Evolutionary conservation across 2,329 filamentous ascomycete genomes (phyloP).

Genomic region (Chaetomium sp.): DNA sequence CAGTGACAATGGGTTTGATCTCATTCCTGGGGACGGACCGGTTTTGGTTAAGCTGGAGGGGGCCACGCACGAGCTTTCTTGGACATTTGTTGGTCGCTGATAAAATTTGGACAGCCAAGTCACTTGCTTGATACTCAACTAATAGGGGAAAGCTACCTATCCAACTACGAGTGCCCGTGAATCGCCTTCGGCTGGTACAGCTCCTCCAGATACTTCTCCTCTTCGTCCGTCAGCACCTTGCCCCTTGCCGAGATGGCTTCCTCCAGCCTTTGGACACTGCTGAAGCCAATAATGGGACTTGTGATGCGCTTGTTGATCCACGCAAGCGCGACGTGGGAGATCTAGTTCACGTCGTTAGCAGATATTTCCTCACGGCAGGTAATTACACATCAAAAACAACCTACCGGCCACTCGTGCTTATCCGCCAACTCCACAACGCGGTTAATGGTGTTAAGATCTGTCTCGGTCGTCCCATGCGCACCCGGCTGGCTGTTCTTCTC

Average conservation of each 20-base stretch:
- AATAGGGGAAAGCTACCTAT: too few species aligned
- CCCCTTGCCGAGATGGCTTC: slow-evolving; percentile 47
- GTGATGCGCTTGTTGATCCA: slow-evolving; percentile 52
- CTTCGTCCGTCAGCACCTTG: slow-evolving; percentile 49
- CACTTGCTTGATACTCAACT: too few species aligned
- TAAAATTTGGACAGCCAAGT: neutral
- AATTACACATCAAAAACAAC: neutral
- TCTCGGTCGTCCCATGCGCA: slow-evolving; percentile 29
- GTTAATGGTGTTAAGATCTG: slow-evolving; percentile 29
- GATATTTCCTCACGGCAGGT: slow-evolving; percentile 18
- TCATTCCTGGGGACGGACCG: slow-evolving; percentile 41
- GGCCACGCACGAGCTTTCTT: slow-evolving; percentile 7
- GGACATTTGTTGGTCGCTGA: slow-evolving; percentile 12
- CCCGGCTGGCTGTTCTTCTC: slow-evolving; percentile 29
- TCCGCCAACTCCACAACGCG: slow-evolving; percentile 26
- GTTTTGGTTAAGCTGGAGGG: slow-evolving; percentile 24
- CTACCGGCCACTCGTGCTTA: slow-evolving; percentile 26
- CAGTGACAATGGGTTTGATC: slow-evolving; percentile 53
- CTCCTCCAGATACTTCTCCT: slow-evolving; percentile 56
- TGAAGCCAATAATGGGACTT: slow-evolving; percentile 57
- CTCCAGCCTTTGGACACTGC: slow-evolving; percentile 52
- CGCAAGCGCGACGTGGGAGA: slow-evolving; percentile 58
- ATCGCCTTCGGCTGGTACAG: slow-evolving; percentile 50
- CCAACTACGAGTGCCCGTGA: slow-evolving; percentile 28
- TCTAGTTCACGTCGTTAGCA: slow-evolving; percentile 32